Base-by-base conservation (phyloP, 495 filamentous ascomycete species). In the Aspergillus diversus region DNA sequence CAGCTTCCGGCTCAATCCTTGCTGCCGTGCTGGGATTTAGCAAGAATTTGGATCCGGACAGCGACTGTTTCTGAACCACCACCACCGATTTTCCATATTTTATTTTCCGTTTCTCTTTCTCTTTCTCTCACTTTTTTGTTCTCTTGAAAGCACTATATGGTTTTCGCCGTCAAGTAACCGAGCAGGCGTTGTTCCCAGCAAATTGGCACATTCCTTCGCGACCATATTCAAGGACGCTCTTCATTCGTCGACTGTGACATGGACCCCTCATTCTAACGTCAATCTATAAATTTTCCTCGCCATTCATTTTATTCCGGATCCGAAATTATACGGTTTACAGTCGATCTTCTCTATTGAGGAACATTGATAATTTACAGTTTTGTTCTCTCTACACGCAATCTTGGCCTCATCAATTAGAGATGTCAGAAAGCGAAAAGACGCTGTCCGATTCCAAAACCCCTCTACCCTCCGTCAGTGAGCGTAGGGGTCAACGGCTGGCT, bases 401-500 rank as follows among this genome's bases (percentile, higher is more conserved):
- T 48, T 15, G 33, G n/a, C 39, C 7, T 55, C 21, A 27, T 54
- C 46, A 51, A 27, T 17, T 27, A 11, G 27, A 42, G 16, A 52
- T 21, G 55, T 15, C 57, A 50, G 47, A 34, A 48, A 33, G 12
- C 33, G 50, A 48, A 61, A 64, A 43, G 33, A 66, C 68, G 70
- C 60, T 62, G 39, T 50, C 72, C 58, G 64, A 70, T 43, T 57
- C 57, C 21, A 65, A 65, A 32, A 42, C 59, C 9, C 33, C 68
- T 52, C 64, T 55, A 43, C 66, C 73, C 13, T 76, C 75, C 27
- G 68, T 80, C 58, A 71, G 71, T 60, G 76, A 78, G 59, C 77
- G 76, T 37, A 70, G 77, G 71, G 77, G 77, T 8, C 77, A 74
- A 49, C 70, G 53, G 31, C 62, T 80, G 5, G 64, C 76, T 6